Percentiles rank a stretch among this genome's conserved stretches.
Conservation (phyloP, 2,329 filamentous ascomycete genomes). For the Colletotrichum filicis region DNA sequence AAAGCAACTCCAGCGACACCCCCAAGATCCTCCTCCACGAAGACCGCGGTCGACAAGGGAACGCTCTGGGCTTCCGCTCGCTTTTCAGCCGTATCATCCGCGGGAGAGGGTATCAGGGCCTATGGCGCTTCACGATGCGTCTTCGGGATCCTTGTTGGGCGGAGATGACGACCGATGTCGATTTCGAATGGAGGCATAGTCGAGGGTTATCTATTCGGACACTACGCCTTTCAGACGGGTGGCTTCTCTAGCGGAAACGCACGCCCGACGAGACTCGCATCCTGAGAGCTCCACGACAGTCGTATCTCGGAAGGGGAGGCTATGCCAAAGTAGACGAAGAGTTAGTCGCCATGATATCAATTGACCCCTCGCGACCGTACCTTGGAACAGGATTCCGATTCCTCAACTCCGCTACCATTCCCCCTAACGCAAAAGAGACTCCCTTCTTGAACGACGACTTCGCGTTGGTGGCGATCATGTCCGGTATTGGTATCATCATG, state of each 20-base stretch:
- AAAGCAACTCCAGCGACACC: background rate
- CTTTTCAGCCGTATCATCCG: background rate
- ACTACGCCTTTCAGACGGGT: background rate
- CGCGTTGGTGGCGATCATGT: slow-evolving; percentile 12
- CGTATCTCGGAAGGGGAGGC: background rate
- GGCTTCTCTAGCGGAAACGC: slow-evolving; percentile 5
- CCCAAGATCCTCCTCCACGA: background rate
- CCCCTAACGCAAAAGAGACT: background rate
- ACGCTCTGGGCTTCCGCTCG: background rate
- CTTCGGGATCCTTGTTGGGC: background rate
- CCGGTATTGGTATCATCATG: slow-evolving; percentile 4
- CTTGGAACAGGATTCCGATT: slow-evolving; percentile 3
- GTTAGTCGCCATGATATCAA: slow-evolving; percentile 1
- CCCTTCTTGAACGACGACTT: background rate
- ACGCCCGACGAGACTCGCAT: background rate
- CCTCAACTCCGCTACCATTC: background rate
- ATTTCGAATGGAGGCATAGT: slow-evolving; percentile 11
- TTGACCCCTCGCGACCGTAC: background rate
- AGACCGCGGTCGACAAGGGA: background rate
- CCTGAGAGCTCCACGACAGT: background rate
- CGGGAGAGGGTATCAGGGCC: background rate
- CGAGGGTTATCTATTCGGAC: background rate
- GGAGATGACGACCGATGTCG: background rate
- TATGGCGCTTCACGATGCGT: slow-evolving; percentile 3
- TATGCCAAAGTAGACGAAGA: background rate